These are phyloP conservation scores for Schrenkiella parvula DNA, from an alignment of 345 rosid genomes.

Conservation along the genomic window DNA sequence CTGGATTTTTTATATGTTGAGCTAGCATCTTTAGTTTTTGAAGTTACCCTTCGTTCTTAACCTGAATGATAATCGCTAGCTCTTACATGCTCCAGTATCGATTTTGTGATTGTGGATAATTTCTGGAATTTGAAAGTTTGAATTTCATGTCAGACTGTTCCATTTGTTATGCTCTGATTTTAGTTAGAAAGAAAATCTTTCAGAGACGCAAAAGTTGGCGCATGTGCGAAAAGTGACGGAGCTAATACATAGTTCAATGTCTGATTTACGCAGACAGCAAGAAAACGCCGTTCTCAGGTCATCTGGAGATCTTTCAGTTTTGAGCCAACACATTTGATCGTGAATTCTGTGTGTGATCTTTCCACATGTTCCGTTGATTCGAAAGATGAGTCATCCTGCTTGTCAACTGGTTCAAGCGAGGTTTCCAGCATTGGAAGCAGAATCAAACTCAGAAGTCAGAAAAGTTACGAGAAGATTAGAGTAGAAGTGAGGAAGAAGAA, in stretches of 20 bases:
- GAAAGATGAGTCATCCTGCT: conserved; percentile 42
- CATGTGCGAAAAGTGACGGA: neutral
- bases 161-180: neutral
- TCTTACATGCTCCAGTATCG: neutral
- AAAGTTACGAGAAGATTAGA: conserved; percentile 6
- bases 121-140: too few relatives aligned
- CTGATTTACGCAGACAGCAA: conserved; percentile 38
- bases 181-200: neutral
- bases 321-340: conserved; percentile 7
- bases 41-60: neutral
- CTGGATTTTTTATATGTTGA: neutral
- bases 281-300: conserved; percentile 51
- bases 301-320: conserved; percentile 30
- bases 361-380: conserved; percentile 36
- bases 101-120: neutral
- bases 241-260: neutral
- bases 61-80: neutral
- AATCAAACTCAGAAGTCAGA: conserved; percentile 28
- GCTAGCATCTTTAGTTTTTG: neutral
- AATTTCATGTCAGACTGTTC: neutral
- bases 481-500: conserved; percentile 13
- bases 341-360: conserved; percentile 17
- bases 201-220: neutral
- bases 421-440: conserved; percentile 33
- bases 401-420: conserved; percentile 57